These are phyloP conservation scores for Hygrophoropsis aurantiaca DNA, from an alignment of 768 basidiomycete species.

Conservation along the genomic window DNA sequence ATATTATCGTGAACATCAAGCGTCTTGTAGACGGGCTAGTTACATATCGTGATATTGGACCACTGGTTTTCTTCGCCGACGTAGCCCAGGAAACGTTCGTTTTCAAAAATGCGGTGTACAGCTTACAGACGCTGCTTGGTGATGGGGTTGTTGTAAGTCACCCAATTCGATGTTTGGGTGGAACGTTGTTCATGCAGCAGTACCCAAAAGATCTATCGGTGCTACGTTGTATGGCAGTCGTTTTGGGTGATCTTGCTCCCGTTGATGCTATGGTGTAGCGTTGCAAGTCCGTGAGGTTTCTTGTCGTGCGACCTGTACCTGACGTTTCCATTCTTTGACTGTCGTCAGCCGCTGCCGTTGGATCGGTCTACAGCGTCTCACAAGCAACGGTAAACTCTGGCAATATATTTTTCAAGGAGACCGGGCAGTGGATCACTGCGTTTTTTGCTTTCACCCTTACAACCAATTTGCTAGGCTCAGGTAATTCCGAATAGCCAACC, in stretches of 20 bases:
- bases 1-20: slow-evolving; percentile 19
- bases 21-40: slow-evolving; percentile 28
- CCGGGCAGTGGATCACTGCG: slow-evolving; percentile 5
- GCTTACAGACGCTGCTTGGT: slow-evolving; percentile 22
- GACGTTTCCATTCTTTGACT: not conserved
- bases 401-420: not conserved
- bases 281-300: slow-evolving; percentile 5
- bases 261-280: slow-evolving; percentile 3
- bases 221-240: slow-evolving; percentile 14
- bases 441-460: slow-evolving; percentile 6
- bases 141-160: slow-evolving; percentile 15
- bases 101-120: slow-evolving; percentile 25
- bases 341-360: not conserved
- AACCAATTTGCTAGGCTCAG: slow-evolving; percentile 8
- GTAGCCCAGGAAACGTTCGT: slow-evolving; percentile 26
- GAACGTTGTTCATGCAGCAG: not conserved
- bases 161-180: not conserved
- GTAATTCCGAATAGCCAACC: not conserved
- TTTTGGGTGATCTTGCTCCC: slow-evolving; percentile 8
- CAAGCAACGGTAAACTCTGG: slow-evolving; percentile 3
- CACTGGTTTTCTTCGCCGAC: slow-evolving; percentile 27
- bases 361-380: slow-evolving; percentile 6
- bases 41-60: slow-evolving; percentile 17
- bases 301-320: not conserved
- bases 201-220: slow-evolving; percentile 13